phyloP scores from a whole-genome alignment of 1,139 yeast species.

The Pichia sp. region DNA sequence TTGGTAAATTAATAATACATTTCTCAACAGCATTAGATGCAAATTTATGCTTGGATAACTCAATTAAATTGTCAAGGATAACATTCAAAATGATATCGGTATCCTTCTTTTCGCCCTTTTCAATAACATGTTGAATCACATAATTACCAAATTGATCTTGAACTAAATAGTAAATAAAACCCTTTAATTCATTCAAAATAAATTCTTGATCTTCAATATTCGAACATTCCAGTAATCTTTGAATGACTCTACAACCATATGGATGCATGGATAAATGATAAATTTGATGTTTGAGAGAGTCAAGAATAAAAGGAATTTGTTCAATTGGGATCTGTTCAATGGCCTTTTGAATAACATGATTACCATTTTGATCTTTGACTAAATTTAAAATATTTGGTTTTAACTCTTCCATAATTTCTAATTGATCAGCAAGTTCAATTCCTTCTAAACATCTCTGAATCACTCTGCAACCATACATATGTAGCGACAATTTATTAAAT shows the following conservation, averaged over 20 bases:
- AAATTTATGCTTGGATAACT: constrained; percentile 87
- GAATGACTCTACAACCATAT: constrained; percentile 95
- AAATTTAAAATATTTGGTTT: constrained; percentile 63
- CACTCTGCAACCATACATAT: constrained; percentile 97
- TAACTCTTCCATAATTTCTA: constrained; percentile 62
- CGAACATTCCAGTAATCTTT: constrained; percentile 77
- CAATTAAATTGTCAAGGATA: constrained; percentile 50
- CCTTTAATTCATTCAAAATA: constrained; percentile 63
- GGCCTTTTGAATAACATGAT: constrained; percentile 94
- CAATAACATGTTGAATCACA: constrained; percentile 91
- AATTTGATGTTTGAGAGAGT: constrained; percentile 68
- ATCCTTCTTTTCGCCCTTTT: constrained; percentile 51
- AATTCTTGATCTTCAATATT: constrained; percentile 49
- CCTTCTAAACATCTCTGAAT: constrained; percentile 90
- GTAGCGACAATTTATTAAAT: constrained; percentile 68
- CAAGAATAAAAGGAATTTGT: constrained; percentile 61
- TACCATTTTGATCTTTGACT: constrained; percentile 96
- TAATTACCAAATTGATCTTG: constrained; percentile 98
- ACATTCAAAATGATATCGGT: constrained; percentile 36
- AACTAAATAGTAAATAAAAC: constrained; percentile 66
- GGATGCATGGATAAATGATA: constrained; percentile 91
- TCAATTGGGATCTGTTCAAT: constrained; percentile 80
- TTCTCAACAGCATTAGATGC: constrained; percentile 97
- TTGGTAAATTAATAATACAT: constrained; percentile 69
- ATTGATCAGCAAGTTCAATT: constrained; percentile 59